phyloP scores from a whole-genome alignment of 176 grass and related monocot species.

The Cenchrus fungigraminus region DNA sequence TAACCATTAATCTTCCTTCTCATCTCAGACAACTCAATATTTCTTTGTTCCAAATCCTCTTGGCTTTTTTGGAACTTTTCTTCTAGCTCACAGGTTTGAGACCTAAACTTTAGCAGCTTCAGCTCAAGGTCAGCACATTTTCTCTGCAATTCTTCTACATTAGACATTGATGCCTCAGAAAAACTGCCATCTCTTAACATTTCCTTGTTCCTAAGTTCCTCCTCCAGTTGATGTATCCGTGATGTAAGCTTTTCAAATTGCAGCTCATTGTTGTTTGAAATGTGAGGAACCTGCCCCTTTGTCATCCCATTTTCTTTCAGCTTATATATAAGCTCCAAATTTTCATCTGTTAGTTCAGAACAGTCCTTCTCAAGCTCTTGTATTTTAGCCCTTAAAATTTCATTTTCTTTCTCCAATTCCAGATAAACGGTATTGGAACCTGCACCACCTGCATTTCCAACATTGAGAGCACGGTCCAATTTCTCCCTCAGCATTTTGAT shows the following conservation, averaged over 20 bases:
- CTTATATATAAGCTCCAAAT: slow-evolving; percentile 85
- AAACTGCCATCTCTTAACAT: slow-evolving; percentile 33
- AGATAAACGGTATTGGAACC: slow-evolving; percentile 45
- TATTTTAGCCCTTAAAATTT: slow-evolving; percentile 72
- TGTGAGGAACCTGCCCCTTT: slow-evolving; percentile 44
- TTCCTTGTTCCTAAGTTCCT: slow-evolving; percentile 55
- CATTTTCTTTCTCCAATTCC: slow-evolving; percentile 75
- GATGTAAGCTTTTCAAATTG: slow-evolving; percentile 57
- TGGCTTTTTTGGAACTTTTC: slow-evolving; percentile 69
- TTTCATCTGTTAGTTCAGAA: slow-evolving; percentile 91
- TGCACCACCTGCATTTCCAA: slow-evolving; percentile 39
- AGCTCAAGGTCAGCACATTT: slow-evolving; percentile 86
- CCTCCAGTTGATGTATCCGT: slow-evolving; percentile 53
- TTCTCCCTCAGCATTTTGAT: slow-evolving; percentile 68
- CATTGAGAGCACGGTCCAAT: slow-evolving; percentile 52
- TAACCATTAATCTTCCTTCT: slow-evolving; percentile 45
- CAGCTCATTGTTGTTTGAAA: slow-evolving; percentile 41
- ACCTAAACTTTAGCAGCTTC: slow-evolving; percentile 73
- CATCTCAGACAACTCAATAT: slow-evolving; percentile 67
- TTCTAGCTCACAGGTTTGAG: slow-evolving; percentile 63
- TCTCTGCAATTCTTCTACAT: slow-evolving; percentile 57
- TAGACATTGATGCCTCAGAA: slow-evolving; percentile 44
- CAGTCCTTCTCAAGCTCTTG: slow-evolving; percentile 93
- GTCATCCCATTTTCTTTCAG: slow-evolving; percentile 54
- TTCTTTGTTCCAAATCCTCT: slow-evolving; percentile 60